phyloP scores from a whole-genome alignment of 1,284 basidiomycete genomes.

The Melampsora americana region DNA sequence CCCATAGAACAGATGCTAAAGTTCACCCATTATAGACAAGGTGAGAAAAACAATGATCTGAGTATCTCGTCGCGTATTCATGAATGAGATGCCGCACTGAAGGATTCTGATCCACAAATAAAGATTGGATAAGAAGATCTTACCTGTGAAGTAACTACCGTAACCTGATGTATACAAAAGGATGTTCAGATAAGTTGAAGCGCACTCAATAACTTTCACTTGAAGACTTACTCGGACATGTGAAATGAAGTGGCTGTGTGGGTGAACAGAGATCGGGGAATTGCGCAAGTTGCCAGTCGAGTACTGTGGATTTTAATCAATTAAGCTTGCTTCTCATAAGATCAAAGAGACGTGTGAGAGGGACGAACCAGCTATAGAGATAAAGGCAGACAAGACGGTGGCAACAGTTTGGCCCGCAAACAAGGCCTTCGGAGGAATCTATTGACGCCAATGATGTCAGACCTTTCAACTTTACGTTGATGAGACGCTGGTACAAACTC shows the following conservation, averaged over 20 bases:
- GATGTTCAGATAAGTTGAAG: no score
- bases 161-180: background rate
- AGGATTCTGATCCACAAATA: no score
- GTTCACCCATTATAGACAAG: conserved; percentile 23
- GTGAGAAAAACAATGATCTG: no score
- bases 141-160: no score
- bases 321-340: no score
- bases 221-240: conserved; percentile 17
- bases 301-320: background rate
- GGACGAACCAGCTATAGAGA: conserved; percentile 27
- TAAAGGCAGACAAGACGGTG: conserved; percentile 22
- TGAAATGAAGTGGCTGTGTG: conserved; percentile 29
- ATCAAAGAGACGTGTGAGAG: no score
- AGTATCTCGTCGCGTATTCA: background rate
- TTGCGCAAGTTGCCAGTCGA: conserved; percentile 36
- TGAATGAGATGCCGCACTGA: no score
- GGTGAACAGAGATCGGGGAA: conserved; percentile 38
- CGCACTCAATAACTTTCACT: no score
- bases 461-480: no score
- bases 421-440: conserved; percentile 33
- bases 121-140: no score
- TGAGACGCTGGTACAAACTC: background rate
- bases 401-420: conserved; percentile 32
- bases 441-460: no score
- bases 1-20: conserved; percentile 39